Evolutionary conservation across 371 early-diverging fungal species (phyloP), one percentile per base, ranked within the genome.

Genomic region (Zopfochytrium polystomum): DNA sequence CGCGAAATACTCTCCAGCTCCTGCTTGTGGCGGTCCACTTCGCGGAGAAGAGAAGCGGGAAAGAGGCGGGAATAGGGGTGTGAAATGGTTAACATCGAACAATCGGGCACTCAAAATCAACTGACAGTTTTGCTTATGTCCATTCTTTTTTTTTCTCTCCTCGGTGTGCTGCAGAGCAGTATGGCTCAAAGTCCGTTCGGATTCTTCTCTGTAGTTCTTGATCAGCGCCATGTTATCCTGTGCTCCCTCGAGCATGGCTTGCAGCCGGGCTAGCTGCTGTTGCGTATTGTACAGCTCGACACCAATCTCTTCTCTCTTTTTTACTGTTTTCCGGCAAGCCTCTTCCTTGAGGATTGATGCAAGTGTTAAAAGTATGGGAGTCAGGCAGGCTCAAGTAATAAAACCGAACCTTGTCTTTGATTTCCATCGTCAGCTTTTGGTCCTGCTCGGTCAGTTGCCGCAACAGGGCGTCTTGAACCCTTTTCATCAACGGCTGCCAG

Each of bases 241-340:
- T 13, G 78, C 58, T 9, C 67, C 66, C 57, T 80, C 80, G 11
- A 77, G 57, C 34, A 69, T 58, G 29, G 74, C 72, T 52, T 82
- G 83, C 22, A 72, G 54, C 0, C 77, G 52, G 5, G 80, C 83
- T 5, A 82, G 68, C 60, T 79, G 80, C 49, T 81, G 81, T 55
- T 82, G 83, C 25, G 80, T 53, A 11, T 65, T 38, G 58, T 82
- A 82, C 44, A 82, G 67, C 59, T 80, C 79, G 1, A 82, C 82
- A 66, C 80, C 82, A 20, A 76, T 65, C 31, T 77, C 72, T 66
- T 82, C 82, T 11, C 82, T 56, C 42, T 60, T 50, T 26, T 64
- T 66, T 45, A 60, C 57, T 15, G 67, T 63, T 50, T 76, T 76
- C 6, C 60, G 55, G 23, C 63, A 67, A 2, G 69, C 58, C 35